Evolutionary conservation across 2,329 filamentous ascomycete species (phyloP).

Genomic region (Fusarium camptoceras): DNA sequence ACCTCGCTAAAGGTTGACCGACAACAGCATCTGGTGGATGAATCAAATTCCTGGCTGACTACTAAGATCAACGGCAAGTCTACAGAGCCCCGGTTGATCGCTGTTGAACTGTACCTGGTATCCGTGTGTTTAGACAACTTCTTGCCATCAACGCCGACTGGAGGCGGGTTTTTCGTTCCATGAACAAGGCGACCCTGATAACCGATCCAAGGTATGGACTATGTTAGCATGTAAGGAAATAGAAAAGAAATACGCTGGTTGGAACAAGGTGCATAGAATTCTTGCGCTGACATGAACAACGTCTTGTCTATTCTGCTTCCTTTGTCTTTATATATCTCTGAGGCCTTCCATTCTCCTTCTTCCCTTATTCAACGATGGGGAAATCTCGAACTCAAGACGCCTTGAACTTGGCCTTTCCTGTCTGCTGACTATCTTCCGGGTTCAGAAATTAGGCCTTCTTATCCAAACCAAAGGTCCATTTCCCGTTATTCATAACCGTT

Average conservation of each 20-base stretch:
- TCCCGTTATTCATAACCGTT: constrained; percentile 26
- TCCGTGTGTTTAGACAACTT: not conserved
- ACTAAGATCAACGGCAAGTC: not conserved
- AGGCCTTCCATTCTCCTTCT: not conserved
- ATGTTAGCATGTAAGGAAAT: not conserved
- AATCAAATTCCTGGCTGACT: not conserved
- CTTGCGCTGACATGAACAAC: constrained; percentile 19
- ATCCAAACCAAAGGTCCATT: constrained; percentile 28
- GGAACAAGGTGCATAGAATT: not conserved
- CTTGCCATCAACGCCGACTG: not conserved
- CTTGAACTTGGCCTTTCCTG: not conserved
- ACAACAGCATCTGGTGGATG: not conserved
- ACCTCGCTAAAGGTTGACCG: not conserved
- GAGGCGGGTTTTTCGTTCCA: not conserved
- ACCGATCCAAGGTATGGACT: not conserved
- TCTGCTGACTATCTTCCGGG: not conserved
- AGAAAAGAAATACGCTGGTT: not conserved
- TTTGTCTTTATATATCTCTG: not conserved
- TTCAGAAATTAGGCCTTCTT: not conserved
- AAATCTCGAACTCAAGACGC: not conserved
- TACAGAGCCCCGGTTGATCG: not conserved
- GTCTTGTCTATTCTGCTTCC: constrained; percentile 28
- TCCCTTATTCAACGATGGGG: not conserved
- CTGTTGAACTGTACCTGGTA: not conserved
- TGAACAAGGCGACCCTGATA: not conserved